A percentile compares a stretch with the other conserved stretches of the same genome.
These are phyloP conservation scores for Pezicula radicicola DNA, from an alignment of 2,329 filamentous ascomycete species.

Conservation along the genomic window DNA sequence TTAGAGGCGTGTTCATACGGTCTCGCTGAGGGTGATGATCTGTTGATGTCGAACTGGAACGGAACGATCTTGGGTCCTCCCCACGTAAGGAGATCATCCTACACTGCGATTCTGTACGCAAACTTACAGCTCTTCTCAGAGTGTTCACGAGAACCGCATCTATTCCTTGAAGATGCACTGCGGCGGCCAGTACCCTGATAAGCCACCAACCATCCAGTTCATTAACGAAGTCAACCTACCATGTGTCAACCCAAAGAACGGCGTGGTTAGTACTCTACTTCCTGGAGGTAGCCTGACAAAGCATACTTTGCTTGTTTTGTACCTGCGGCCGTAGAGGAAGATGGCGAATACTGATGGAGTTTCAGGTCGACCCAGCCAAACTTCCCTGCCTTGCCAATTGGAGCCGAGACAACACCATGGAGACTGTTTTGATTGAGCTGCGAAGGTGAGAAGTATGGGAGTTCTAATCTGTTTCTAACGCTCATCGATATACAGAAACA, in stretches of 20 bases:
- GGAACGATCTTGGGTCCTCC: slow-evolving; percentile 95
- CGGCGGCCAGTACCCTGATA: slow-evolving; percentile 82
- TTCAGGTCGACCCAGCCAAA: slow-evolving; percentile 75
- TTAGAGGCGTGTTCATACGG: slow-evolving; percentile 96
- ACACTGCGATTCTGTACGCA: neutral
- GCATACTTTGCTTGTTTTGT: neutral
- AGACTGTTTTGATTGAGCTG: slow-evolving; percentile 85
- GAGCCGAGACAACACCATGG: slow-evolving; percentile 93
- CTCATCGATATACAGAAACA: slow-evolving; percentile 60
- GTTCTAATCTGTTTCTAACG: neutral
- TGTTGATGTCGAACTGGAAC: slow-evolving; percentile 98
- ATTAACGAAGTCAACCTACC: slow-evolving; percentile 95
- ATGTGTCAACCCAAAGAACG: slow-evolving; percentile 78
- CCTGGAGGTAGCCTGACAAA: neutral
- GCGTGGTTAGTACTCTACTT: slow-evolving; percentile 51
- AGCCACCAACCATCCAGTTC: slow-evolving; percentile 87
- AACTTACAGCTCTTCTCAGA: slow-evolving; percentile 45
- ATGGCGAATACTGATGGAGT: neutral
- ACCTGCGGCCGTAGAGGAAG: neutral
- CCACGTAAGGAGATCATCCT: slow-evolving; percentile 62
- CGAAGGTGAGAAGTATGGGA: slow-evolving; percentile 54
- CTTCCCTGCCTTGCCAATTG: slow-evolving; percentile 84
- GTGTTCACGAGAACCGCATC: slow-evolving; percentile 97
- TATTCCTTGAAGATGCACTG: slow-evolving; percentile 98
- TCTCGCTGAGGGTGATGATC: slow-evolving; percentile 87